Evolutionary conservation across 2,329 filamentous ascomycete species (phyloP).

Genomic region (Periconia sp.): DNA sequence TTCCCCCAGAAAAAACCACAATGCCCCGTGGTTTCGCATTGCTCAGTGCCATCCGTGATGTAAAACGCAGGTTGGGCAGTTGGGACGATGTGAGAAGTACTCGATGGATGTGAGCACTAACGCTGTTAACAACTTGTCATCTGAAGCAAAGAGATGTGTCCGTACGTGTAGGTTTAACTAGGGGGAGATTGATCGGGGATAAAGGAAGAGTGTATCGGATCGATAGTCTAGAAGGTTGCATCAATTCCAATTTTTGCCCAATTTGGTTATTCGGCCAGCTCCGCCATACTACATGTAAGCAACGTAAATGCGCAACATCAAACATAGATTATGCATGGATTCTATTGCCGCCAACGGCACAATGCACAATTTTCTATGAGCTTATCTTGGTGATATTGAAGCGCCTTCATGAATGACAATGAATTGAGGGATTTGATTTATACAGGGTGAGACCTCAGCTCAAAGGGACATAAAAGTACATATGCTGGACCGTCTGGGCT

Average conservation of each 20-base stretch:
- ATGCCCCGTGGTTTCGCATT: slow-evolving; percentile 55
- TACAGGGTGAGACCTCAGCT: slow-evolving; percentile 36
- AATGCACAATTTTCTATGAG: no score
- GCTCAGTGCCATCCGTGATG: slow-evolving; percentile 17
- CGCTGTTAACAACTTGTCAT: slow-evolving; percentile 21
- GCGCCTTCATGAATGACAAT: slow-evolving; percentile 2
- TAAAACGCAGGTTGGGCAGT: background rate
- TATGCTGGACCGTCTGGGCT: slow-evolving; percentile 8
- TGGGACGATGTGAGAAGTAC: slow-evolving; percentile 7
- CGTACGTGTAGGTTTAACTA: slow-evolving; percentile 4
- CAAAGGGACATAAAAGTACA: slow-evolving; percentile 25
- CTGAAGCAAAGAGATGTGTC: slow-evolving; percentile 9
- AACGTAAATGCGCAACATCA: no score
- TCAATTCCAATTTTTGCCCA: slow-evolving; percentile 11
- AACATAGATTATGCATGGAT: no score
- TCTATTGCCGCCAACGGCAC: no score
- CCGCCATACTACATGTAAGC: background rate
- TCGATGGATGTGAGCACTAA: slow-evolving; percentile 16
- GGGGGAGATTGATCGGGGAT: slow-evolving; percentile 9
- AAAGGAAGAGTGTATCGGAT: slow-evolving; percentile 21
- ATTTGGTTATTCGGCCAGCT: slow-evolving; percentile 17
- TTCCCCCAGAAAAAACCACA: slow-evolving; percentile 88
- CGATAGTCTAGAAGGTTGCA: slow-evolving; percentile 1
- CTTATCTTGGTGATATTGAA: background rate
- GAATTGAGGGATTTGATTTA: slow-evolving; percentile 33